phyloP scores from a whole-genome alignment of 2,329 filamentous ascomycete genomes.

The Alternaria sp. region DNA sequence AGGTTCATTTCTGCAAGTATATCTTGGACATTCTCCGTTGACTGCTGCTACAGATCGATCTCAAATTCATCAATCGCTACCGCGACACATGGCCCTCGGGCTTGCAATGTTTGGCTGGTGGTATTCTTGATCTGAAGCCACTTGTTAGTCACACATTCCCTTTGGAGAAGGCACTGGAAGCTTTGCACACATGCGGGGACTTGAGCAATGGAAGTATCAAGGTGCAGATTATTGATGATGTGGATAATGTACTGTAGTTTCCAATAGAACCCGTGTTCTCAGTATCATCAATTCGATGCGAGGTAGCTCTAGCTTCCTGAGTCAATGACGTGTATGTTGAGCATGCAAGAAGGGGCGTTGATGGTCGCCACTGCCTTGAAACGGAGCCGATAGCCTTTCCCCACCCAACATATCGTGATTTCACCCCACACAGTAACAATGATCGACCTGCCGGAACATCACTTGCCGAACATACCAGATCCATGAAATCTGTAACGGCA shows the following conservation, averaged over 20 bases:
- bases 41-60: slow-evolving; percentile 61
- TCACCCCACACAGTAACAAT: neutral
- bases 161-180: slow-evolving; percentile 68
- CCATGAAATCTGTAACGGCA: neutral
- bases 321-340: neutral
- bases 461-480: neutral
- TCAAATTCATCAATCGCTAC: slow-evolving; percentile 76
- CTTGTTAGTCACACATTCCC: slow-evolving; percentile 70
- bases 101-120: slow-evolving; percentile 67
- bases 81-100: slow-evolving; percentile 74
- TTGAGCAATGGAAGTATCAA: slow-evolving; percentile 65
- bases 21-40: neutral
- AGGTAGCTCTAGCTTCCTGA: neutral
- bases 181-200: slow-evolving; percentile 63
- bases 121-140: slow-evolving; percentile 67
- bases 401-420: neutral
- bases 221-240: slow-evolving; percentile 65
- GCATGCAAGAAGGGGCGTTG: neutral
- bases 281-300: neutral
- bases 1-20: rapidly evolving
- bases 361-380: neutral
- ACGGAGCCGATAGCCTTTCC: neutral
- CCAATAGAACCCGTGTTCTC: neutral
- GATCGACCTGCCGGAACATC: neutral
- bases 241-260: slow-evolving; percentile 34